These are phyloP conservation scores for Gryganskiella cystojenkinii DNA, from an alignment of 192 early-diverging fungal genomes.

Conservation along the genomic window DNA sequence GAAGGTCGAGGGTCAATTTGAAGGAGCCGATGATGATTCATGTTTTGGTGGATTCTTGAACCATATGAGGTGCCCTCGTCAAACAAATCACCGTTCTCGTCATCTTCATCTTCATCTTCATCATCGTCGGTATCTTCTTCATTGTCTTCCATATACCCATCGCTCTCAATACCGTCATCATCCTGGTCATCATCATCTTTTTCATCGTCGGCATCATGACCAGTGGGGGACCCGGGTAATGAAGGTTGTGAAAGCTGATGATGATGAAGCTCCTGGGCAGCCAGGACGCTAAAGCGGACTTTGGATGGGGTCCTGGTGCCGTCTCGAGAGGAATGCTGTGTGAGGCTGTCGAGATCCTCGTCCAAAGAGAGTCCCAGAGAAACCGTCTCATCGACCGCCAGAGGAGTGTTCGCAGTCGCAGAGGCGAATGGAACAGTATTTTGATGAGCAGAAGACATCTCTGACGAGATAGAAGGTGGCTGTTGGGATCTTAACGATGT, in stretches of 20 bases:
- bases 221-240: conserved; percentile 7
- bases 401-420: background rate
- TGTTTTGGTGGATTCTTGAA: no score
- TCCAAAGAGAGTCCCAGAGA: conserved; percentile 27
- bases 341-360: background rate
- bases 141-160: conserved; percentile 28
- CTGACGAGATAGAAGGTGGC: no score
- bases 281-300: background rate
- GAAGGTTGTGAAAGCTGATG: background rate
- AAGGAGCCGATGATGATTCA: background rate
- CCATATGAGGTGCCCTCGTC: no score
- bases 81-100: no score
- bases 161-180: background rate
- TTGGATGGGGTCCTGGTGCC: background rate
- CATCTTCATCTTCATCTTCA: conserved; percentile 1
- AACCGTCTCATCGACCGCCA: background rate
- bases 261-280: background rate
- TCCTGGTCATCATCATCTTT: conserved; percentile 13
- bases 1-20: no score
- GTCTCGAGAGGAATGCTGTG: background rate
- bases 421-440: no score
- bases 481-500: no score
- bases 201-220: conserved; percentile 38
- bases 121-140: conserved; percentile 22
- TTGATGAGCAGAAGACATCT: no score